Percentiles rank a stretch among this genome's conserved stretches.
Evolutionary conservation across 768 basidiomycete genomes (phyloP).

Genomic region (Leucocoprinus birnbaumii): DNA sequence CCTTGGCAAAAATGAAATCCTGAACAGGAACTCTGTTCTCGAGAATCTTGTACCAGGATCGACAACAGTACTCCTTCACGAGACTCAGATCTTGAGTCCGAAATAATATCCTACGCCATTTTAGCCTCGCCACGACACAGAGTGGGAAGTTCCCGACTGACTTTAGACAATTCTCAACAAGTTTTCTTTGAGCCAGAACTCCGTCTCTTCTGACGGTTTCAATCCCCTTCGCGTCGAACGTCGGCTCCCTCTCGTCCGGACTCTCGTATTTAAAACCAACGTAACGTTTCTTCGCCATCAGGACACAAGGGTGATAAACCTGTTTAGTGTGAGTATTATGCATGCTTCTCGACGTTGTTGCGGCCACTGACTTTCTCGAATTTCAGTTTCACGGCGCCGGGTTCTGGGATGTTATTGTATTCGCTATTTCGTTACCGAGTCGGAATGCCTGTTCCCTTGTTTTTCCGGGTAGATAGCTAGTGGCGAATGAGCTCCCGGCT

Average conservation of each 20-base stretch:
- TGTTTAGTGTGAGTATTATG: conserved; percentile 27
- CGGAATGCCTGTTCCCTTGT: conserved; percentile 92
- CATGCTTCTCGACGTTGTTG: neutral
- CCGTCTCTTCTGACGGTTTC: conserved; percentile 96
- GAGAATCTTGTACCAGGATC: conserved; percentile 81
- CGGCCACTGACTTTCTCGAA: conserved; percentile 80
- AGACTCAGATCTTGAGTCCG: conserved; percentile 84
- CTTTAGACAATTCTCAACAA: conserved; percentile 90
- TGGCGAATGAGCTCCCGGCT: neutral
- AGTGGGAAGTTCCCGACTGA: conserved; percentile 31
- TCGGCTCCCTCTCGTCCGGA: conserved; percentile 72
- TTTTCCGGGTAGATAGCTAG: conserved; percentile 76
- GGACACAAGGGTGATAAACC: conserved; percentile 92
- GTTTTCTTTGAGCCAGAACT: conserved; percentile 86
- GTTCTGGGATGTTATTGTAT: conserved; percentile 80
- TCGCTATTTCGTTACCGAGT: conserved; percentile 91
- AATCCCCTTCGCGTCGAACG: conserved; percentile 96
- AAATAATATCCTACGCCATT: conserved; percentile 71
- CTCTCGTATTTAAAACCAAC: conserved; percentile 95
- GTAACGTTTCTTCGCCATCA: conserved; percentile 98
- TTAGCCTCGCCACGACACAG: neutral
- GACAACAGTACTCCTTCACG: conserved; percentile 85
- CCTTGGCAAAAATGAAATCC: conserved; percentile 94
- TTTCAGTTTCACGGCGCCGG: conserved; percentile 94
- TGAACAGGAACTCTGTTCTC: conserved; percentile 81